Evolutionary conservation across 2,329 filamentous ascomycete species (phyloP).

Genomic region (Botrytis fragariae): DNA sequence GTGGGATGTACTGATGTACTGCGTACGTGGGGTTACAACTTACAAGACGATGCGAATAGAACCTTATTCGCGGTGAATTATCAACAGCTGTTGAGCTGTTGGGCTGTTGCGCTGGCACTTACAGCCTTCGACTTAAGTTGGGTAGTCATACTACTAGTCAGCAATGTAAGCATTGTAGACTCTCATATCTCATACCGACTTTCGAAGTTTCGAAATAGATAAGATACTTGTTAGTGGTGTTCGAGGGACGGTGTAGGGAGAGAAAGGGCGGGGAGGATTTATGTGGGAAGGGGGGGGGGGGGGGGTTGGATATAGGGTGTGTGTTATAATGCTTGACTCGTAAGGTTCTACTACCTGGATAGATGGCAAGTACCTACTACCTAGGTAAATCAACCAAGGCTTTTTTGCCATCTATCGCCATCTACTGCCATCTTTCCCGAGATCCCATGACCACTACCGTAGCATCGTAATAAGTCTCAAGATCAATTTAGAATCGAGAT

Average conservation of each 20-base stretch:
- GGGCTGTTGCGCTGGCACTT: slow-evolving; percentile 5
- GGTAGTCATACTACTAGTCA: neutral
- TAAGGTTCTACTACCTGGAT: neutral
- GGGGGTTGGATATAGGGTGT: neutral
- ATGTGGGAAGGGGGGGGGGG: neutral
- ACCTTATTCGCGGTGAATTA: neutral
- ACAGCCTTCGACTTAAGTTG: neutral
- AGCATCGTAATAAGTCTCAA: neutral
- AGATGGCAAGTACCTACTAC: neutral
- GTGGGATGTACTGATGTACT: slow-evolving; percentile 3
- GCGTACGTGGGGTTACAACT: neutral
- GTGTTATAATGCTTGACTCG: slow-evolving; percentile 1
- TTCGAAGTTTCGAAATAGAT: neutral
- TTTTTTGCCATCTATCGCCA: neutral
- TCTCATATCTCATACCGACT: slow-evolving; percentile 9
- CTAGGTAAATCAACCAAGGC: neutral
- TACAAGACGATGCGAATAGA: neutral
- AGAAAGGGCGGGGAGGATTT: neutral
- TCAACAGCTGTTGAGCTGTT: slow-evolving; percentile 9
- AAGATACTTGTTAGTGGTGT: neutral
- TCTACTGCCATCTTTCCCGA: neutral
- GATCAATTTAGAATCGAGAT: neutral
- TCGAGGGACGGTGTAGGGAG: neutral
- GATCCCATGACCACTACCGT: slow-evolving; percentile 2
- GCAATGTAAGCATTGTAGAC: neutral